Evolutionary conservation across 2,329 filamentous ascomycete species (phyloP), one percentile per base, ranked within the genome.

Genomic region (Penicillium brevicompactum): DNA sequence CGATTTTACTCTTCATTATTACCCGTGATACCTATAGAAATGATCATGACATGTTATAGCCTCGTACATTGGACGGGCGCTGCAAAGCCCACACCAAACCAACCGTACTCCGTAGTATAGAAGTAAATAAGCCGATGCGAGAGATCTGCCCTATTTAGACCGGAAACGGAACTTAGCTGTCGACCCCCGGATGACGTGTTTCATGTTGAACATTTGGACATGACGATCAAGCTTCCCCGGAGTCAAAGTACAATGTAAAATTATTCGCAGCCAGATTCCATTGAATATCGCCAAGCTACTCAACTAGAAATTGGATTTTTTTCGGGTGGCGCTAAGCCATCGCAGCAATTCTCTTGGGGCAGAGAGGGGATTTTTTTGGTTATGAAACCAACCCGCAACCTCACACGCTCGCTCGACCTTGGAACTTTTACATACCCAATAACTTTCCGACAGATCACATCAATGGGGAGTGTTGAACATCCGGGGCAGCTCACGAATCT

Each of bases 311-410:
- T 8, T 27, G 18, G 18, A 18, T 18, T 6, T 8, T 27, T 27
- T 27, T 5, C 5, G 24, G 24, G 24, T 5, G 5, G 4, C 24
- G 34, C 34, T 37, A 37, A 37, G 14, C n/a, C 11, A 4, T 11
- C 31, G 34, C 34, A 7, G n/a, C 13, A 37, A n/a, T n/a, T n/a
- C 6, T 27, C 24, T 6, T 27, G 2, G 18, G 18, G 18, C 18
- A 18, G 18, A 18, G 18, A 18, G 32, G 32, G 32, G 10, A 37
- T 37, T 37, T 37, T n/a, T 10, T n/a, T 10, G 37, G 34, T 54
- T 53, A 59, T 64, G 61, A 62, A 57, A 62, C 62, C 60, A 64
- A 62, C 34, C 50, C 31, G 31, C 8, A 32, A 51, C 16, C 40
- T 22, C n/a, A 27, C 24, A 27, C 24, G 24, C 24, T 51, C 24